Evolutionary conservation across 257 asterid genomes (phyloP).

Genomic region (Solanum chiquidenum): DNA sequence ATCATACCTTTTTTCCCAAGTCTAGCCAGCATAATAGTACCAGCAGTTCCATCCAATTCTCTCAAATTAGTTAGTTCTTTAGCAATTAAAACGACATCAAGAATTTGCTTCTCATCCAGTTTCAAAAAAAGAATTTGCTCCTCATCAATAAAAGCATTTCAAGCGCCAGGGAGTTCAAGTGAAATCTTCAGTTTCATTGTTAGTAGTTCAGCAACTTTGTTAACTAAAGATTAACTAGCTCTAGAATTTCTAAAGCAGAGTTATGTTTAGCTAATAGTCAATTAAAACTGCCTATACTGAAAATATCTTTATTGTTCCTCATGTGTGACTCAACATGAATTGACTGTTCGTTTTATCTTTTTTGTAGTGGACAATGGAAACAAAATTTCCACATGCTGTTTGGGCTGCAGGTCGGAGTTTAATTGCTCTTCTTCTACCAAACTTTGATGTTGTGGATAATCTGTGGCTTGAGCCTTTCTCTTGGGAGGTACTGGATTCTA

Average conservation of each 20-base stretch:
- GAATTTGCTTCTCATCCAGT: background rate
- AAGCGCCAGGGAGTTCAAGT: background rate
- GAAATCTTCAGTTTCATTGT: background rate
- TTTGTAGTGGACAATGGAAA: conserved; percentile 78
- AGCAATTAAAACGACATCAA: background rate
- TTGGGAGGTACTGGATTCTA: conserved; percentile 70
- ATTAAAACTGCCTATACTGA: background rate
- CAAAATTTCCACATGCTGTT: conserved; percentile 86
- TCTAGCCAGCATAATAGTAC: background rate
- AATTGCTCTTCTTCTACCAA: conserved; percentile 75
- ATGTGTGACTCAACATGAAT: background rate
- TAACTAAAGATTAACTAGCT: background rate
- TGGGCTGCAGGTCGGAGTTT: conserved; percentile 99
- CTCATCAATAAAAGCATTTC: background rate
- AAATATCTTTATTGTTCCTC: background rate
- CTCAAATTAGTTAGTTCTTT: background rate
- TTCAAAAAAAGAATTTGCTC: too few species aligned
- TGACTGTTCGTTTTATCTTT: conserved; percentile 3
- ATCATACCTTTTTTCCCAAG: background rate
- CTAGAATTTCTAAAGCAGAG: background rate
- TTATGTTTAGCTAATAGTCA: background rate
- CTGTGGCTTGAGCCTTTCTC: conserved; percentile 92
- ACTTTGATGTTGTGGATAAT: conserved; percentile 77
- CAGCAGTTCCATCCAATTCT: background rate
- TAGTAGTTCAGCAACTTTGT: background rate